phyloP scores from a whole-genome alignment of 1,284 basidiomycete genomes.

The Microbotryomycetes sp. region DNA sequence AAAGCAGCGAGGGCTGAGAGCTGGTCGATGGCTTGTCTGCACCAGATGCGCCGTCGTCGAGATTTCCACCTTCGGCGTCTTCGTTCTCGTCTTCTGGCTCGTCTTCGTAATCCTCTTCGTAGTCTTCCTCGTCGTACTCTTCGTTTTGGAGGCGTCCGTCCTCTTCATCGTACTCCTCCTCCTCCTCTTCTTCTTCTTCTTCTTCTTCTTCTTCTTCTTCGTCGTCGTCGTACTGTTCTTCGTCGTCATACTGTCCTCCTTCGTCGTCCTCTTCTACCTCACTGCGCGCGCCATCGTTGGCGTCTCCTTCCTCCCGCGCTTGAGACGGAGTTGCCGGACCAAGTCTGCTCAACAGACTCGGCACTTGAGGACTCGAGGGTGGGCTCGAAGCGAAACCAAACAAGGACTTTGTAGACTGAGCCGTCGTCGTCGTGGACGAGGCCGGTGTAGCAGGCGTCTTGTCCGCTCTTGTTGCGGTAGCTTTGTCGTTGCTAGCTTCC shows the following conservation, averaged over 20 bases:
- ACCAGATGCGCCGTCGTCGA: background rate
- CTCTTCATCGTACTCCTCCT: background rate
- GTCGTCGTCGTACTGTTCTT: slow-evolving; percentile 8
- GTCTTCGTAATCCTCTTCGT: background rate
- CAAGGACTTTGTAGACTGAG: background rate
- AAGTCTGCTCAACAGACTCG: background rate
- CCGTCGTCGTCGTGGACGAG: background rate
- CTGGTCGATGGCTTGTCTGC: background rate
- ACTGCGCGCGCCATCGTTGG: slow-evolving; percentile 1
- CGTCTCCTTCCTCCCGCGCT: slow-evolving; percentile 1
- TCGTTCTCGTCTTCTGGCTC: background rate
- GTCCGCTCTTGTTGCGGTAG: background rate
- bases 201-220: background rate
- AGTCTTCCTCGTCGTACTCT: background rate
- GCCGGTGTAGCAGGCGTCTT: background rate
- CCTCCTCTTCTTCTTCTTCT: background rate
- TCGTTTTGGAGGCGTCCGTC: too few relatives aligned
- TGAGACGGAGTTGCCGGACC: background rate
- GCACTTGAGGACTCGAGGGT: background rate
- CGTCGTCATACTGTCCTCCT: slow-evolving; percentile 3
- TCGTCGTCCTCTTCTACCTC: slow-evolving; percentile 10
- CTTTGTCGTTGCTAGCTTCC: background rate
- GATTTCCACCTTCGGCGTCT: background rate
- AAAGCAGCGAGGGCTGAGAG: background rate
- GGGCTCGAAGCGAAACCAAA: background rate